Evolutionary conservation across 2,329 filamentous ascomycete genomes (phyloP).

Genomic region (Septoria linicola): DNA sequence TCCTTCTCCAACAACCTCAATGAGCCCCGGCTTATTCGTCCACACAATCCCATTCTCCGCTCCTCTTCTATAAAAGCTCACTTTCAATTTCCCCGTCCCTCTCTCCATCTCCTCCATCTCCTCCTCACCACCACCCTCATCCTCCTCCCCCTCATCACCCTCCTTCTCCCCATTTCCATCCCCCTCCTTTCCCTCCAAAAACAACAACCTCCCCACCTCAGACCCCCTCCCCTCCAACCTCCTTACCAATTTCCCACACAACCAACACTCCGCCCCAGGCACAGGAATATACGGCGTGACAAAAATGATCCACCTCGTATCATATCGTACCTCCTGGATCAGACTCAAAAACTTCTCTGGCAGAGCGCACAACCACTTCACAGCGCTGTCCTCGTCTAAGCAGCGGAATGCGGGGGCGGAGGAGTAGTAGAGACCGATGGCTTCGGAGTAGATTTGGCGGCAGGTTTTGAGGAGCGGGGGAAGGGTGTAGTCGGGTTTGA

Average conservation of each 20-base stretch:
- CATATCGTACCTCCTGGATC: slow-evolving; percentile 21
- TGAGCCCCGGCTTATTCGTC: slow-evolving; percentile 23
- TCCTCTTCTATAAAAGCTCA: slow-evolving; percentile 20
- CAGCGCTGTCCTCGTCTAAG: slow-evolving; percentile 20
- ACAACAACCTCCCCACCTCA: slow-evolving; percentile 11
- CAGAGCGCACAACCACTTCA: slow-evolving; percentile 19
- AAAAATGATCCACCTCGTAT: slow-evolving; percentile 26
- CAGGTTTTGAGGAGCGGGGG: slow-evolving; percentile 19
- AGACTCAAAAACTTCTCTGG: slow-evolving; percentile 9
- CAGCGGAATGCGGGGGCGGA: slow-evolving; percentile 20
- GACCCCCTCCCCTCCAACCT: slow-evolving; percentile 16
- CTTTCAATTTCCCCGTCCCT: slow-evolving; percentile 21
- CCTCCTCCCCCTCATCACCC: slow-evolving; percentile 3
- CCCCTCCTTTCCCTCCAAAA: not conserved
- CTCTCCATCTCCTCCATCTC: slow-evolving; percentile 1
- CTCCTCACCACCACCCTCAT: not conserved
- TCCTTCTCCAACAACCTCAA: slow-evolving; percentile 15
- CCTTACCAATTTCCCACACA: slow-evolving; percentile 13
- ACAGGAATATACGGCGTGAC: slow-evolving; percentile 23
- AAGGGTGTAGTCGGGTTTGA: slow-evolving; percentile 22
- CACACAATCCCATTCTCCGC: slow-evolving; percentile 16
- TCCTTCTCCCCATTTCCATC: not conserved
- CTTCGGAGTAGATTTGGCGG: slow-evolving; percentile 21
- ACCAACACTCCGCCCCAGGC: slow-evolving; percentile 20
- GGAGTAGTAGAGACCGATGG: slow-evolving; percentile 19